A percentile compares a stretch with the other conserved stretches of the same genome.
phyloP scores from a whole-genome alignment of 163 green algal genomes.

The Trebouxiophyceae sp. region DNA sequence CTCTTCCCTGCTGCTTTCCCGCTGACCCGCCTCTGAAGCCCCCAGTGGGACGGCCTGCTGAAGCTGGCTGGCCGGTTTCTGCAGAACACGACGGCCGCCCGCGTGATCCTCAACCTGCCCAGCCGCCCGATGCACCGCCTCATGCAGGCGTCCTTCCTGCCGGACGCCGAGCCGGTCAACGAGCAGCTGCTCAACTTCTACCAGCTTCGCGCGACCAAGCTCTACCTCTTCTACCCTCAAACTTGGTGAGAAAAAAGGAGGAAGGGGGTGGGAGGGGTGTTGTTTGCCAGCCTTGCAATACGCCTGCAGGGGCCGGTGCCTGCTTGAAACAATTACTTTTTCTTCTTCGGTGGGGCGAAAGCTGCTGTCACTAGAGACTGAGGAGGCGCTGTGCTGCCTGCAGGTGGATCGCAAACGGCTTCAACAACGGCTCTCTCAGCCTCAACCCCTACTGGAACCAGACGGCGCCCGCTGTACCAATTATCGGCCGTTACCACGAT shows the following conservation, averaged over 20 bases:
- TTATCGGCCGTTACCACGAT: constrained; percentile 14
- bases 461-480: background rate
- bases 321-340: too few species aligned
- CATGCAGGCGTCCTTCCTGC: constrained; percentile 9
- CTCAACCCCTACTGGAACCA: background rate
- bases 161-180: background rate
- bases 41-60: constrained; percentile 10
- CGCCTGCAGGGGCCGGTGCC: too few species aligned
- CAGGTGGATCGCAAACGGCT: constrained; percentile 2
- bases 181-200: background rate
- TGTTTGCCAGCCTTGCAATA: too few species aligned
- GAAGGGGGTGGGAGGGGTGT: too few species aligned
- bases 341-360: too few species aligned
- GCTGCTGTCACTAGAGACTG: too few species aligned
- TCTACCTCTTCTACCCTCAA: constrained; percentile 17
- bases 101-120: constrained; percentile 13
- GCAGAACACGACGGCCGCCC: constrained; percentile 9
- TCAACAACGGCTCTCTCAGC: constrained; percentile 11
- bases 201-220: constrained; percentile 12
- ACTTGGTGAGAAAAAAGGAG: too few species aligned
- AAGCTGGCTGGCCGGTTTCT: too few species aligned
- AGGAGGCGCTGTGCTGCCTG: too few species aligned
- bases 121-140: constrained; percentile 12
- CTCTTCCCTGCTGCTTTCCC: constrained; percentile 3
- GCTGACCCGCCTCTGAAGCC: constrained; percentile 6